phyloP scores from a whole-genome alignment of 2,329 filamentous ascomycete species.

The Nannizzia gypsea region DNA sequence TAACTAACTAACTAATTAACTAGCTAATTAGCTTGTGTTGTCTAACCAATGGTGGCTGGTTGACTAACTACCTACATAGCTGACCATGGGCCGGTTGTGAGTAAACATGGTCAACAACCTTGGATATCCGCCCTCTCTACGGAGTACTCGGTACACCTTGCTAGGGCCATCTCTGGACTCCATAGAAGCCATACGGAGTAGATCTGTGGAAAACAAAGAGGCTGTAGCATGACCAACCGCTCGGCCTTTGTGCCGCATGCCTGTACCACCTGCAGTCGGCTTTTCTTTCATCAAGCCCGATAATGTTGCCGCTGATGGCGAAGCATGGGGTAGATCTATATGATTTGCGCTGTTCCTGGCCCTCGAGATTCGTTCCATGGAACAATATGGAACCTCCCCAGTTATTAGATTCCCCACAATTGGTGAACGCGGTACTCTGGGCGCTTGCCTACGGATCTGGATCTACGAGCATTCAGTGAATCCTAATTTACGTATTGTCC shows the following conservation, averaged over 20 bases:
- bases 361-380: neutral
- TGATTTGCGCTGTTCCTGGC: neutral
- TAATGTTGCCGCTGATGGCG: neutral
- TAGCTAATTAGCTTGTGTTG: too few species aligned
- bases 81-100: too few species aligned
- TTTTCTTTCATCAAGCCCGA: neutral
- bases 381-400: neutral
- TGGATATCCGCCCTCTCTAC: too few species aligned
- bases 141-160: neutral
- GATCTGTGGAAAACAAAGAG: neutral
- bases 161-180: neutral
- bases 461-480: neutral
- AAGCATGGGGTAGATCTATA: neutral
- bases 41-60: too few species aligned
- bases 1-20: too few species aligned
- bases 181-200: neutral
- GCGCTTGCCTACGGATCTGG: neutral
- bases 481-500: neutral
- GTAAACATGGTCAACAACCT: too few species aligned
- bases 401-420: neutral
- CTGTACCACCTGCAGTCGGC: neutral
- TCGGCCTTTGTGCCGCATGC: neutral
- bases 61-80: too few species aligned
- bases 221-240: neutral
- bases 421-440: neutral